Evolutionary conservation across 2,329 filamentous ascomycete genomes (phyloP).

Genomic region (Metarhizium sp.): DNA sequence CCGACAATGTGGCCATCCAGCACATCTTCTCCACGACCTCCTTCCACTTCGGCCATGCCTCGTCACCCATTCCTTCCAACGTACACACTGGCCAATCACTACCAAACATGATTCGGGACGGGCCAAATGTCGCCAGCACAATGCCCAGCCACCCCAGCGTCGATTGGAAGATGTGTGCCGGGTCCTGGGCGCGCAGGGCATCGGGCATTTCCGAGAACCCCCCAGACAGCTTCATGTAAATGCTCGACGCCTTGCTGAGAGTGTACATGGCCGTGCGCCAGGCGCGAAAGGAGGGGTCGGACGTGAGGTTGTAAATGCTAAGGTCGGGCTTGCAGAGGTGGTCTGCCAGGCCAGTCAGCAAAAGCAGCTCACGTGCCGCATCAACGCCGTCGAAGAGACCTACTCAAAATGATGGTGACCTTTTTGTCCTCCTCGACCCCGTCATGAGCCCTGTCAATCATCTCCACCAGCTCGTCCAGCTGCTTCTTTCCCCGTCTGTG

Average conservation of each 20-base stretch:
- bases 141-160: constrained; percentile 64
- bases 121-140: constrained; percentile 62
- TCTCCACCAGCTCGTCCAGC: constrained; percentile 59
- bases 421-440: constrained; percentile 49
- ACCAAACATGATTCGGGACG: constrained; percentile 73
- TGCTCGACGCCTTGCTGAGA: constrained; percentile 53
- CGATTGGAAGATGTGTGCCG: constrained; percentile 50
- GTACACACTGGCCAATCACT: constrained; percentile 94
- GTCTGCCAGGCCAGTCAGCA: constrained; percentile 39
- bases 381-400: constrained; percentile 18
- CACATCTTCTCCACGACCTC: constrained; percentile 60
- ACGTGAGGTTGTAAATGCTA: constrained; percentile 46
- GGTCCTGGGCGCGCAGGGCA: constrained; percentile 33
- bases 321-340: constrained; percentile 87
- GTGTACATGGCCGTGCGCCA: constrained; percentile 63
- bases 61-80: constrained; percentile 33
- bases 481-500: constrained; percentile 66
- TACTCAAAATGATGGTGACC: constrained; percentile 62
- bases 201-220: constrained; percentile 69
- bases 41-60: constrained; percentile 69
- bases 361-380: background rate
- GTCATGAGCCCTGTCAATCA: constrained; percentile 59
- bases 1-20: constrained; percentile 48
- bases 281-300: constrained; percentile 49
- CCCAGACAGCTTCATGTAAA: constrained; percentile 91